phyloP scores from a whole-genome alignment of 306 rosid genomes.

The Astragalus membranaceus region DNA sequence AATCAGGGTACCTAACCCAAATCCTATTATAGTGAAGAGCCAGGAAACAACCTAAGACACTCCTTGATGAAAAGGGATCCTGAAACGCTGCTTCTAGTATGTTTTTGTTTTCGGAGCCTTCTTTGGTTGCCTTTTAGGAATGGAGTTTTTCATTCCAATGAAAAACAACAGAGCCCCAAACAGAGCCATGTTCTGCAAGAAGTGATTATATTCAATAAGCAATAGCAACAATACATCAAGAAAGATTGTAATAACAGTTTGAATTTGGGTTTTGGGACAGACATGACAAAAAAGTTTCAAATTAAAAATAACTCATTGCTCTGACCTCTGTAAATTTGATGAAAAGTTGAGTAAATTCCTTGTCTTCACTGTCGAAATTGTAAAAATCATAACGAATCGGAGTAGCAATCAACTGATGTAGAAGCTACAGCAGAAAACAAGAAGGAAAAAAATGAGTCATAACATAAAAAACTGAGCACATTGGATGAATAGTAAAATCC shows the following conservation, averaged over 20 bases:
- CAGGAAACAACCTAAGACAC: conserved; percentile 3
- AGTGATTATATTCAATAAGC: background rate
- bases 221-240: background rate
- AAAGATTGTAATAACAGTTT: background rate
- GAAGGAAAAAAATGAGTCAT: background rate
- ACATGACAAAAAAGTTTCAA: background rate
- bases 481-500: background rate
- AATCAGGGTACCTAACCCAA: background rate
- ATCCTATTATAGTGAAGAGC: conserved; percentile 11
- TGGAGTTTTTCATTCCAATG: conserved; percentile 59
- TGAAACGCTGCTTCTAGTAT: conserved; percentile 27
- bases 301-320: background rate
- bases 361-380: conserved; percentile 43
- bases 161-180: conserved; percentile 62
- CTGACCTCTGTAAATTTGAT: conserved; percentile 48
- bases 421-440: conserved; percentile 24
- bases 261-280: background rate
- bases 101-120: conserved; percentile 51
- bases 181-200: conserved; percentile 56
- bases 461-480: background rate
- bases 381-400: conserved; percentile 51
- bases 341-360: conserved; percentile 43
- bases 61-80: conserved; percentile 4
- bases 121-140: conserved; percentile 44
- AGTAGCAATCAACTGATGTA: conserved; percentile 51